phyloP scores from a whole-genome alignment of 2,329 filamentous ascomycete genomes.

The Paecilomyces fulvus region DNA sequence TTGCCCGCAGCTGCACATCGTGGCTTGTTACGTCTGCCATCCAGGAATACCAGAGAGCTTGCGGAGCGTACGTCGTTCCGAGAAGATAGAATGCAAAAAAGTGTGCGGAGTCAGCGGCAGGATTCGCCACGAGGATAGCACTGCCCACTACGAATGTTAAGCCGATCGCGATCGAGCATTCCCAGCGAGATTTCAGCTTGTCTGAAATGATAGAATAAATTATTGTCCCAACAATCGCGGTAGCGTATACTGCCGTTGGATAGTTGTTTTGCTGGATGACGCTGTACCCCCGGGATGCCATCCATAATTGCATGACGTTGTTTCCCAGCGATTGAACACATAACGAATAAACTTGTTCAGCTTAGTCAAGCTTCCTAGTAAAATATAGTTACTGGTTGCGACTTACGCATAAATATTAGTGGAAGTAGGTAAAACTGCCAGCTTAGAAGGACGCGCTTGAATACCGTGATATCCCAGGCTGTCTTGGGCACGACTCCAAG shows the following conservation, averaged over 20 bases:
- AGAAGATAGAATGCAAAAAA: conserved; percentile 40
- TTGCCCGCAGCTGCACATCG: conserved; percentile 35
- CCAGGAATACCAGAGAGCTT: conserved; percentile 42
- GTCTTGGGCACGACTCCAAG: conserved; percentile 24
- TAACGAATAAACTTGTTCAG: conserved; percentile 32
- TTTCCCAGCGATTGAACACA: conserved; percentile 36
- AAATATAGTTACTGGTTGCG: too few species aligned
- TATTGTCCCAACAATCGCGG: conserved; percentile 36
- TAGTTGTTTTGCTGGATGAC: conserved; percentile 40
- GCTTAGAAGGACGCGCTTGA: conserved; percentile 29
- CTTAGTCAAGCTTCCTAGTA: not conserved
- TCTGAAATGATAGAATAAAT: conserved; percentile 36
- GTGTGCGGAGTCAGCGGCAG: conserved; percentile 25
- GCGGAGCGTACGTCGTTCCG: conserved; percentile 39
- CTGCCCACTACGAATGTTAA: conserved; percentile 36
- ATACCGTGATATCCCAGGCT: conserved; percentile 21
- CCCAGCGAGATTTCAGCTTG: conserved; percentile 36
- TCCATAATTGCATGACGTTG: conserved; percentile 40
- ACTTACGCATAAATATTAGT: conserved; percentile 38
- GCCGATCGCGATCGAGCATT: conserved; percentile 36
- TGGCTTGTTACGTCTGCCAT: conserved; percentile 34
- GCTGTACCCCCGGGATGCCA: conserved; percentile 37
- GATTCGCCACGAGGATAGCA: conserved; percentile 29
- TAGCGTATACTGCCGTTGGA: conserved; percentile 35
- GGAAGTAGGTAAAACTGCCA: conserved; percentile 42